phyloP scores from a whole-genome alignment of 495 filamentous ascomycete species.

The Trichocladium antarcticum region DNA sequence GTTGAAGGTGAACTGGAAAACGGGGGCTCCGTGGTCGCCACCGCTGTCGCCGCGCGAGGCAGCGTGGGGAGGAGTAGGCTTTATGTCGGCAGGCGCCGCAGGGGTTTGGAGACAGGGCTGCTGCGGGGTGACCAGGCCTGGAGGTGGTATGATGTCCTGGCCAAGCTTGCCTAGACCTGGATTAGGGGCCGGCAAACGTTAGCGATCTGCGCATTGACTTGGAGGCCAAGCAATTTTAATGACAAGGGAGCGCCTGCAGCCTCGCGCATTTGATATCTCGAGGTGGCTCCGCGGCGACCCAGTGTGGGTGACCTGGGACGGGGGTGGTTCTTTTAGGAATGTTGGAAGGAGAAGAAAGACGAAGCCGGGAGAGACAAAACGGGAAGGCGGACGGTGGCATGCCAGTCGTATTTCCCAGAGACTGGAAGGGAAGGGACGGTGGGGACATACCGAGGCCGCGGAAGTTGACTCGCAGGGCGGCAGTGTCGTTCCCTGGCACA shows the following conservation, averaged over 20 bases:
- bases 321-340: no score
- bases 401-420: neutral
- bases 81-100: constrained; percentile 18
- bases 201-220: constrained; percentile 23
- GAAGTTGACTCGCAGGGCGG: neutral
- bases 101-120: constrained; percentile 6
- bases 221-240: constrained; percentile 1
- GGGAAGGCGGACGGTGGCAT: neutral
- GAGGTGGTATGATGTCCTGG: constrained; percentile 24
- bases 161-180: constrained; percentile 13
- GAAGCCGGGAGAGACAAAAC: neutral
- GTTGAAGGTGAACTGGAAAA: neutral
- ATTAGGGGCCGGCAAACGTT: constrained; percentile 8
- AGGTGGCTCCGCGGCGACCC: neutral
- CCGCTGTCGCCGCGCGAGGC: constrained; percentile 14
- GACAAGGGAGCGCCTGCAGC: constrained; percentile 1
- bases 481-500: neutral
- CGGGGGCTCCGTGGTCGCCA: constrained; percentile 13
- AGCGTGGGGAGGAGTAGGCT: constrained; percentile 6
- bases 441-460: neutral
- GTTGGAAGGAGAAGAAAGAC: neutral
- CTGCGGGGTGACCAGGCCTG: constrained; percentile 20
- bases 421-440: neutral
- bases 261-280: neutral
- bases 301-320: neutral